Percentiles rank a stretch among this genome's conserved stretches.
Evolutionary conservation across 441 rosid species (phyloP).

Genomic region (Hura crepitans): DNA sequence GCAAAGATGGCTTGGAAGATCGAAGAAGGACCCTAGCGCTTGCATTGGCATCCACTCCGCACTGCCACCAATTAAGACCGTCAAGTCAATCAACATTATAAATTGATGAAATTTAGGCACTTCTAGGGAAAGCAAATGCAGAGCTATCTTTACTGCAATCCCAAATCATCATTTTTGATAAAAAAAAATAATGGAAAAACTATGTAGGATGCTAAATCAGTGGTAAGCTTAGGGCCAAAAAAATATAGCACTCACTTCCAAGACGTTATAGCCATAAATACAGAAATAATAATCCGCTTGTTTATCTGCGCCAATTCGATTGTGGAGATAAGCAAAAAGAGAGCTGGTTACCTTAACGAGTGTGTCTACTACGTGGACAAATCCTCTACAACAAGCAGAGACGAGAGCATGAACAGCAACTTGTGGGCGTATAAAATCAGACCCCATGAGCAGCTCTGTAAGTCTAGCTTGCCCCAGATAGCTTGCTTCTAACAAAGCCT

Average conservation of each 20-base stretch:
- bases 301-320: too few relatives aligned
- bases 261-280: too few relatives aligned
- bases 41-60: constrained; percentile 77
- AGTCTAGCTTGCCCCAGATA: constrained; percentile 58
- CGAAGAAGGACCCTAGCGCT: constrained; percentile 64
- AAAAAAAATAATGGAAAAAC: neutral
- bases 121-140: neutral
- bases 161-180: constrained; percentile 1
- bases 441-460: constrained; percentile 64
- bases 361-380: constrained; percentile 59
- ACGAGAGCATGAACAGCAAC: constrained; percentile 84
- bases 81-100: constrained; percentile 15
- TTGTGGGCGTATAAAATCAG: constrained; percentile 80
- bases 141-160: neutral
- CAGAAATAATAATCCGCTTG: too few relatives aligned
- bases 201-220: too few relatives aligned
- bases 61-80: constrained; percentile 42
- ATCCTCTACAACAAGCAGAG: constrained; percentile 80
- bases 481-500: constrained; percentile 78
- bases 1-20: constrained; percentile 83
- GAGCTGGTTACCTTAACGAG: constrained; percentile 52
- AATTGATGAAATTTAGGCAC: constrained; percentile 4
- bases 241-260: too few relatives aligned
- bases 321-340: too few relatives aligned
- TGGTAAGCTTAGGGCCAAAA: too few relatives aligned